phyloP scores from a whole-genome alignment of 345 rosid genomes.

The Hibiscus syriacus region DNA sequence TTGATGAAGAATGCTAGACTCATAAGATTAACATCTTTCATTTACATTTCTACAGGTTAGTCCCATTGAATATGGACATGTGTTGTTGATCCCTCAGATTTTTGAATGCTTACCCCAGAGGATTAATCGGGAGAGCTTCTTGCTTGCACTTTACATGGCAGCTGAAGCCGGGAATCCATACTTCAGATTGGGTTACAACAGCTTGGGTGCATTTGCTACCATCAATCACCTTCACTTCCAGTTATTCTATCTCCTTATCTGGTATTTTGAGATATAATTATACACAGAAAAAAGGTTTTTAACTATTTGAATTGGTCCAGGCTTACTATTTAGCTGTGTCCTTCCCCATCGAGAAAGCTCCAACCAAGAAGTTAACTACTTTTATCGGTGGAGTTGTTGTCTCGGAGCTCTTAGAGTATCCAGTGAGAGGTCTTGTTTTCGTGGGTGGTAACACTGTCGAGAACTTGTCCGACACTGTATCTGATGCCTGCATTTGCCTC shows the following conservation, averaged over 20 bases:
- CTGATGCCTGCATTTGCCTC: conserved; percentile 73
- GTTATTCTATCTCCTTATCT: conserved; percentile 28
- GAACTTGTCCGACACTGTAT: conserved; percentile 47
- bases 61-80: too few relatives aligned
- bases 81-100: conserved; percentile 75
- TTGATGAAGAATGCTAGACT: background rate
- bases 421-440: conserved; percentile 80
- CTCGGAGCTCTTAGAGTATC: conserved; percentile 61
- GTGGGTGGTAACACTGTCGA: conserved; percentile 60
- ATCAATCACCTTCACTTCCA: conserved; percentile 98
- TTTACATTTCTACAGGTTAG: conserved; percentile 55
- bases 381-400: conserved; percentile 43
- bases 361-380: too few relatives aligned
- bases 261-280: background rate
- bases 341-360: too few relatives aligned
- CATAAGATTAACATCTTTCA: background rate
- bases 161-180: too few relatives aligned
- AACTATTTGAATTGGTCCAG: too few relatives aligned
- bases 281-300: background rate
- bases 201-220: too few relatives aligned
- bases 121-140: conserved; percentile 76
- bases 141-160: too few relatives aligned
- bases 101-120: conserved; percentile 89
- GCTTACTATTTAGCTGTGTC: too few relatives aligned
- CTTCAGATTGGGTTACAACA: too few relatives aligned